Evolutionary conservation across 2,329 filamentous ascomycete species (phyloP), one percentile per base, ranked within the genome.

Genomic region (Ceratocystis cacaofunesta): DNA sequence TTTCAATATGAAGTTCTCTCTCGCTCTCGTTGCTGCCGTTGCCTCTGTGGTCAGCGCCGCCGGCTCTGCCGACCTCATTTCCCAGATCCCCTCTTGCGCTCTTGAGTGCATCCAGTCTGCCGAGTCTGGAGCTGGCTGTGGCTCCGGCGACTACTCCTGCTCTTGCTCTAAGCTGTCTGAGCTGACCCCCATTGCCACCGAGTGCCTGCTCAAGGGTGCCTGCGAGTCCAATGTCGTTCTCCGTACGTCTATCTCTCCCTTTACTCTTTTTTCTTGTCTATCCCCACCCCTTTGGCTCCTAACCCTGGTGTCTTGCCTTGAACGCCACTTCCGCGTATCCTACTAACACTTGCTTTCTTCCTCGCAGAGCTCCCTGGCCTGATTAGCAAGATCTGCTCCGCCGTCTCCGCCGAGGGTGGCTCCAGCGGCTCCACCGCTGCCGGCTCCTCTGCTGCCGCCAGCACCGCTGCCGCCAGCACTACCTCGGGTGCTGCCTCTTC

Each of bases 171-270:
- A 67, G 46, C 32, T 66, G 28, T 46, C 32, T 5, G 22, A 43
- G n/a, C 36, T 68, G 46, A 64, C 63, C 22, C 57, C 67, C 28
- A 30, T 30, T 30, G 67, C 63, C 15, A 57, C 65, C 7, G 36
- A 48, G n/a, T 68, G 67, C 60, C 62, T 67, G 22, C 58, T 68
- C 30, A 41, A 50, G 15, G 63, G 70, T 10, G 71, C 72, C 25
- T 78, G 76, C 69, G 69, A 66, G 48, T 64, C 72, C n/a, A 70
- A 74, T 2, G 74, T 76, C 8, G 69, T 76, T 22, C 70, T 70
- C 43, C 69, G 76, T 78, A 73, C 15, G 73, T 72, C 8, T 15
- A 41, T 12, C 43, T 12, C 36, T 8, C 12, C 43, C 17, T 58
- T 19, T 5, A 2, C 41, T 3, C 17, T 10, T 30, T 25, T 25